Base-by-base conservation (phyloP, 805 yeast species). In the Pichia scutulata region DNA sequence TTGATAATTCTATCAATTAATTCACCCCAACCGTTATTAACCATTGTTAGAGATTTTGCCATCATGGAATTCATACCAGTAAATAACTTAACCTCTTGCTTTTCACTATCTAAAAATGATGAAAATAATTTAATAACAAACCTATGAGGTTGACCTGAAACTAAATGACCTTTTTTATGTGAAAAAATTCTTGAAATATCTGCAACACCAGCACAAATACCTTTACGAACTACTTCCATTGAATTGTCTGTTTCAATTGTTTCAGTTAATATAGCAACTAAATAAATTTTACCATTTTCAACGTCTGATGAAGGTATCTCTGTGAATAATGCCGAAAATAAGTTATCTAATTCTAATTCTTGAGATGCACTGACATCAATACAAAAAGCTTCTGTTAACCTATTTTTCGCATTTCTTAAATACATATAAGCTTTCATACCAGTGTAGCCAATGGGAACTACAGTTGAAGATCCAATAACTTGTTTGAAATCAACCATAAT, bases 1-100 rank as follows among this genome's bases (percentile, higher is more conserved):
- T 78, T 64, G 55, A 89, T 82, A 53, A 89, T 85, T 59, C 95
- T 72, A 59, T 87, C 89, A 22, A 85, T 77, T 46, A 86, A 68
- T 54, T 84, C 90, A 68, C 96, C 97, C 96, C 96, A 89, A 46
- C 97, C 97, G 52, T 79, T 76, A 61, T 81, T 83, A 51, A 60
- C 60, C 64, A 63, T 62, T 18, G 62, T 52, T 48, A 63, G 62
- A 50, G 60, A 69, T 71, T 53, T 60, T 53, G 57, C 74, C 67
- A 57, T 64, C 67, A 53, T 62, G 40, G 54, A 66, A 58, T 40
- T 69, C 71, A 65, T 64, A 25, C 67, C 68, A 2, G 67, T 58
- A 41, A 57, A 50, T 22, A 62, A 39, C 26, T 58, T 58, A 10
- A 50, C 50, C 26, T 60, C 60, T 43, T 55, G 60, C 18, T 58